Percentiles rank a stretch among this genome's conserved stretches.
Conservation (phyloP, 257 asterid species). For the Lavandula angustifolia region DNA sequence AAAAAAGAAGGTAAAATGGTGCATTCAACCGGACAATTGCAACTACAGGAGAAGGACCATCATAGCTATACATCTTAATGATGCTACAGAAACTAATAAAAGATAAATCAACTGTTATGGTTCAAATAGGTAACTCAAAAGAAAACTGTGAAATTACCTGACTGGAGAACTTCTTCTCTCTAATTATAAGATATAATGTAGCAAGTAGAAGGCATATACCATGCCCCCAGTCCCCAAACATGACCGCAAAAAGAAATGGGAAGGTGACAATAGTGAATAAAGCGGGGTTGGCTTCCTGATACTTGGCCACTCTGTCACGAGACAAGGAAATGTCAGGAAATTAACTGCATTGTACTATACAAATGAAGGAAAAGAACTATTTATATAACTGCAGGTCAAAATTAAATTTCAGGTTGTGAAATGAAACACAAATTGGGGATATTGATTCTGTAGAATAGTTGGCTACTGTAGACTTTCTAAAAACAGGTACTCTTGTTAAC, state of each 20-base stretch:
- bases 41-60: background rate
- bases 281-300: slow-evolving; percentile 99
- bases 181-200: slow-evolving; percentile 60
- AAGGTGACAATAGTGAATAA: slow-evolving; percentile 94
- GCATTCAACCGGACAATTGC: too few relatives aligned
- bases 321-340: slow-evolving; percentile 34
- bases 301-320: slow-evolving; percentile 87
- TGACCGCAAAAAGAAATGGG: slow-evolving; percentile 97
- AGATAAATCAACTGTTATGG: background rate
- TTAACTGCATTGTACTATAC: slow-evolving; percentile 13
- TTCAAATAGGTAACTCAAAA: slow-evolving; percentile 21
- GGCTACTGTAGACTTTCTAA: slow-evolving; percentile 10
- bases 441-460: background rate
- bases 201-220: slow-evolving; percentile 94
- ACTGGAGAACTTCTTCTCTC: slow-evolving; percentile 77
- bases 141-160: slow-evolving; percentile 53
- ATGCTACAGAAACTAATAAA: slow-evolving; percentile 2
- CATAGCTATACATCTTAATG: slow-evolving; percentile 12
- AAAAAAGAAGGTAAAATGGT: background rate
- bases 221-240: slow-evolving; percentile 99
- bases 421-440: slow-evolving; percentile 8
- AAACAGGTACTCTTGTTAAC: slow-evolving; percentile 11
- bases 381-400: background rate
- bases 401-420: slow-evolving; percentile 16
- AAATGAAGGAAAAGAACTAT: slow-evolving; percentile 7